These are phyloP conservation scores for Russula olivacea DNA, from an alignment of 768 basidiomycete species.

Conservation along the genomic window DNA sequence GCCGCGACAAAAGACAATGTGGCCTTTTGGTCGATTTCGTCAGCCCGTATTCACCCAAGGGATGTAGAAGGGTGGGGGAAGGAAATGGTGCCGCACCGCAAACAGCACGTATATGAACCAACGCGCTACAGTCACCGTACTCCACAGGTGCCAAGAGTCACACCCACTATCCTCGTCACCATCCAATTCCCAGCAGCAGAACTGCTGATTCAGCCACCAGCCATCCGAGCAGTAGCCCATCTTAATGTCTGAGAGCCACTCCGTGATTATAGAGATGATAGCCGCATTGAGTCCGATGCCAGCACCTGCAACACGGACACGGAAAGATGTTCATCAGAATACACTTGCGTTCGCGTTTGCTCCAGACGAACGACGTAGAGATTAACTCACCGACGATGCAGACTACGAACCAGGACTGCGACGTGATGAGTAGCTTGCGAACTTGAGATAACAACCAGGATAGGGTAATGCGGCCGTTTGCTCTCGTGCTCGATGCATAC, in stretches of 20 bases:
- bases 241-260: constrained; percentile 97
- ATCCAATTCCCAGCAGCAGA: constrained; percentile 97
- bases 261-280: constrained; percentile 88
- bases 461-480: constrained; percentile 46
- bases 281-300: constrained; percentile 94
- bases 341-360: not conserved
- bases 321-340: too few relatives aligned
- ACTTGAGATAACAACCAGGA: constrained; percentile 59
- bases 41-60: not conserved
- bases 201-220: constrained; percentile 98
- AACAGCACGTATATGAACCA: constrained; percentile 87
- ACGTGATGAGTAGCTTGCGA: constrained; percentile 55
- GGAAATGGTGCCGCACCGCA: constrained; percentile 54
- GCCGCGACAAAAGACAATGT: constrained; percentile 82
- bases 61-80: not conserved
- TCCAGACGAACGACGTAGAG: not conserved
- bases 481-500: constrained; percentile 40
- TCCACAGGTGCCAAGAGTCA: constrained; percentile 91
- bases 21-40: constrained; percentile 41
- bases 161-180: constrained; percentile 73
- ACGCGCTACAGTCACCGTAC: constrained; percentile 57
- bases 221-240: constrained; percentile 95
- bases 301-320: constrained; percentile 52
- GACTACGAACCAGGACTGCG: constrained; percentile 90
- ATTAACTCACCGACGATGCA: constrained; percentile 72